phyloP scores from a whole-genome alignment of 2,329 filamentous ascomycete genomes.

The Pyrenophora tritici-repentis region DNA sequence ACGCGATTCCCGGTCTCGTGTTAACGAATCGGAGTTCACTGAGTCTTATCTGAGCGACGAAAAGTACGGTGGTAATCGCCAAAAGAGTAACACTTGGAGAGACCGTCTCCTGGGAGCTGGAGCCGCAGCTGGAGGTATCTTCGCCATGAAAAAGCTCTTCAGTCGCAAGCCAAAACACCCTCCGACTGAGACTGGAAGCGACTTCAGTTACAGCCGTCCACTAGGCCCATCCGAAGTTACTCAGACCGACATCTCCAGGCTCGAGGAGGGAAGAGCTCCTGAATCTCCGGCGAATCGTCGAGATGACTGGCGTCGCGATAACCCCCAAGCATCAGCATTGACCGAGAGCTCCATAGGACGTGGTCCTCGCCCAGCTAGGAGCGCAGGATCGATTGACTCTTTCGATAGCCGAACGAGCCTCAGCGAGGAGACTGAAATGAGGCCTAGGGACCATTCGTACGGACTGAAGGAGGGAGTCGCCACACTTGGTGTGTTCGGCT shows the following conservation, averaged over 20 bases:
- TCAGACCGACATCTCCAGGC: slow-evolving; percentile 53
- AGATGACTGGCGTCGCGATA: slow-evolving; percentile 43
- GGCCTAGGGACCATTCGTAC: slow-evolving; percentile 35
- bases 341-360: slow-evolving; percentile 55
- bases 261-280: slow-evolving; percentile 61
- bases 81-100: slow-evolving; percentile 49
- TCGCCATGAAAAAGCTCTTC: slow-evolving; percentile 61
- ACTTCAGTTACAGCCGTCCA: slow-evolving; percentile 59
- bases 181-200: slow-evolving; percentile 56
- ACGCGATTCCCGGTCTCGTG: slow-evolving; percentile 37
- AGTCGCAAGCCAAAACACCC: slow-evolving; percentile 53
- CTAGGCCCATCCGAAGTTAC: slow-evolving; percentile 55
- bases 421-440: slow-evolving; percentile 35
- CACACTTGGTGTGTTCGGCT: slow-evolving; percentile 49
- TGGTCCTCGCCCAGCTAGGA: slow-evolving; percentile 39
- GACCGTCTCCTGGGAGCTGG: slow-evolving; percentile 53
- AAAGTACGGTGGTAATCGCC: slow-evolving; percentile 46
- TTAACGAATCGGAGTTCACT: slow-evolving; percentile 33
- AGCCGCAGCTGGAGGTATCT: slow-evolving; percentile 50
- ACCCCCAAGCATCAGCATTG: slow-evolving; percentile 43
- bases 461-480: slow-evolving; percentile 55
- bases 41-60: slow-evolving; percentile 49
- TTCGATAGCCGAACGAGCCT: slow-evolving; percentile 49
- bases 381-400: slow-evolving; percentile 47
- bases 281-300: slow-evolving; percentile 49